phyloP scores from a whole-genome alignment of 345 rosid species.

The Chamaenerion angustifolium region DNA sequence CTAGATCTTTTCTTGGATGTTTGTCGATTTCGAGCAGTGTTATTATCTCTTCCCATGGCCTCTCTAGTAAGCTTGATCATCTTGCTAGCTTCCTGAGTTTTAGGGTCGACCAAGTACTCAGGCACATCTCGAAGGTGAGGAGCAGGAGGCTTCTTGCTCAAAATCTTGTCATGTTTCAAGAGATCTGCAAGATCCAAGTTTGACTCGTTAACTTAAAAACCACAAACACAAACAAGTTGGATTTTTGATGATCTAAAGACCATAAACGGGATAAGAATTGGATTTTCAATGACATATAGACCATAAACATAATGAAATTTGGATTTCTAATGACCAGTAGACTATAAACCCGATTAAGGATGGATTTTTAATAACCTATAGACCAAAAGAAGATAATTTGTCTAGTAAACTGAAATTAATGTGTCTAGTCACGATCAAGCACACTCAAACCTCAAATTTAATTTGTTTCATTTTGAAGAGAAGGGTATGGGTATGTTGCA shows the following conservation, averaged over 20 bases:
- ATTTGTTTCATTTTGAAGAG: no score
- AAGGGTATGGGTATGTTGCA: no score
- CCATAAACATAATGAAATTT: no score
- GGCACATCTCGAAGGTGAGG: constrained; percentile 68
- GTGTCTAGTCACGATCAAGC: no score
- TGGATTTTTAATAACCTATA: no score
- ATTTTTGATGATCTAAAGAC: neutral
- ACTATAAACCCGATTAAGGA: no score
- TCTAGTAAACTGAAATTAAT: no score
- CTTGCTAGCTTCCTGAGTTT: constrained; percentile 75
- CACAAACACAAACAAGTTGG: neutral
- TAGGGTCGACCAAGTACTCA: constrained; percentile 53
- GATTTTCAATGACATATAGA: no score
- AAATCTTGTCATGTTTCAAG: constrained; percentile 66
- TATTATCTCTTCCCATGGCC: constrained; percentile 52
- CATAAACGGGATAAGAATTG: no score
- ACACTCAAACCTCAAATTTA: no score
- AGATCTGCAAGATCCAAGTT: constrained; percentile 31
- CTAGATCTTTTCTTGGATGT: constrained; percentile 35
- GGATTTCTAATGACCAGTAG: no score
- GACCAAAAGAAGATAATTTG: no score
- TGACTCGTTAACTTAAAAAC: neutral
- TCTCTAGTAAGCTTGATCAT: constrained; percentile 71
- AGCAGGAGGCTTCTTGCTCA: constrained; percentile 57
- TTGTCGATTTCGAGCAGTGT: constrained; percentile 19